Evolutionary conservation across 2,329 filamentous ascomycete species (phyloP), one percentile per base, ranked within the genome.

Genomic region (Botrytis pseudocinerea): DNA sequence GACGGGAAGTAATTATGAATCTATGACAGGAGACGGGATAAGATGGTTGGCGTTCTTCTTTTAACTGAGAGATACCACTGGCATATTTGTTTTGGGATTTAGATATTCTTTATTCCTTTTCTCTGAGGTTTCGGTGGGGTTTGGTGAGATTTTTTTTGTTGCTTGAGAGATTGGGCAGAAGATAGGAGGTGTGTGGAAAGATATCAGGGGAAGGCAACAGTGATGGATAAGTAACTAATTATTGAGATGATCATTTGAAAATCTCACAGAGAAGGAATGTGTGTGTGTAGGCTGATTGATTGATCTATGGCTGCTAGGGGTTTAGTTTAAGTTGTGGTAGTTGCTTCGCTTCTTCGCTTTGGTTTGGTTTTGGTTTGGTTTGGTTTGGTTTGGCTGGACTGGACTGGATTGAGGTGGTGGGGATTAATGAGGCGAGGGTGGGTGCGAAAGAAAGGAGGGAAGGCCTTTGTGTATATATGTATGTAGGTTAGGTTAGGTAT

Each of bases 21-120:
- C 32, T 66, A 66, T 51, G 63, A 51, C 22, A 35, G 72, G 48
- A 42, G 61, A 28, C n/a, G 61, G 48, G 40, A 35, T 54, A 48
- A 60, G 32, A 66, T 54, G 44, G 46, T 51, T 63, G 71, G 44
- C 44, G 65, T 71, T 71, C 35, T 71, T 71, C 48, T 60, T 44
- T 64, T 46, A 2, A 54, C 32, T 38, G 44, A 66, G 63, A 66
- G 63, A 66, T 66, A 66, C 63, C 46, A 66, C 63, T 51, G 63
- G 46, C 63, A 66, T 66, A 51, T 66, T 66, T 66, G 22, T 51
- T 66, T 66, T 40, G 46, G 44, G 44, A 40, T 66, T 51, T 40
- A 51, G 32, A 66, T 8, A 64, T 40, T 51, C 22, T 38, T 22
- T 20, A 35, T 42, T 38, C 22, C 25, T 35, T 66, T 51, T 54